phyloP scores from a whole-genome alignment of 2,329 filamentous ascomycete genomes.

The Diaporthe australafricana region DNA sequence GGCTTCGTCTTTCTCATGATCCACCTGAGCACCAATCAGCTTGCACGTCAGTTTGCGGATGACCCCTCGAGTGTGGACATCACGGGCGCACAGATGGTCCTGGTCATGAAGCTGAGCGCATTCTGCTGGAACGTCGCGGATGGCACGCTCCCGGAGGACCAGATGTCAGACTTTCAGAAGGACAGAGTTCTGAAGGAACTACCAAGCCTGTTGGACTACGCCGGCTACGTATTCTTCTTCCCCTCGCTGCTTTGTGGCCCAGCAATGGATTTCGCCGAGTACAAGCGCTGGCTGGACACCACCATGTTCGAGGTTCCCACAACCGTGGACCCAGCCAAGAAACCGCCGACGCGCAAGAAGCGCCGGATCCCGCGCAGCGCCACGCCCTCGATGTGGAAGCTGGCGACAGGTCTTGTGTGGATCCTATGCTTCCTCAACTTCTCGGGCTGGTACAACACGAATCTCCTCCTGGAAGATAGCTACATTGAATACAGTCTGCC shows the following conservation, averaged over 20 bases:
- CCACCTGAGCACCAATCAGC: constrained; percentile 92
- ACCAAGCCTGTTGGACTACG: constrained; percentile 82
- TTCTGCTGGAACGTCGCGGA: constrained; percentile 99
- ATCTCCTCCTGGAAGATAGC: constrained; percentile 71
- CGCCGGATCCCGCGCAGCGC: constrained; percentile 92
- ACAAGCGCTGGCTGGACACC: constrained; percentile 91
- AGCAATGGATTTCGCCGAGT: constrained; percentile 94
- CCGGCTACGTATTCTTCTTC: constrained; percentile 95
- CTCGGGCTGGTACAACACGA: constrained; percentile 72
- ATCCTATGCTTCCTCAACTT: constrained; percentile 82
- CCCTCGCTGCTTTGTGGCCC: constrained; percentile 90
- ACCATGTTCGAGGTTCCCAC: constrained; percentile 91
- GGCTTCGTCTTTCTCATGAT: constrained; percentile 95
- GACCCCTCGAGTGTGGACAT: constrained; percentile 81
- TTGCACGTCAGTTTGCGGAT: constrained; percentile 79
- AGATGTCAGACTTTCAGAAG: constrained; percentile 89
- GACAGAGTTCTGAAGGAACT: constrained; percentile 81
- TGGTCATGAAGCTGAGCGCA: constrained; percentile 96
- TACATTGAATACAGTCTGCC: constrained; percentile 77
- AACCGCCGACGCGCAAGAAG: constrained; percentile 87
- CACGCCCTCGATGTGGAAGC: constrained; percentile 84
- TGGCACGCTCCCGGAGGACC: constrained; percentile 80
- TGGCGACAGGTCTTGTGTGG: constrained; percentile 79
- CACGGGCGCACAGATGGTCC: constrained; percentile 96
- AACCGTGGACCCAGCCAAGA: constrained; percentile 85